A percentile compares a stretch with the other conserved stretches of the same genome.
Evolutionary conservation across 257 asterid genomes (phyloP).

Genomic region (Ophiorrhiza pumila): DNA sequence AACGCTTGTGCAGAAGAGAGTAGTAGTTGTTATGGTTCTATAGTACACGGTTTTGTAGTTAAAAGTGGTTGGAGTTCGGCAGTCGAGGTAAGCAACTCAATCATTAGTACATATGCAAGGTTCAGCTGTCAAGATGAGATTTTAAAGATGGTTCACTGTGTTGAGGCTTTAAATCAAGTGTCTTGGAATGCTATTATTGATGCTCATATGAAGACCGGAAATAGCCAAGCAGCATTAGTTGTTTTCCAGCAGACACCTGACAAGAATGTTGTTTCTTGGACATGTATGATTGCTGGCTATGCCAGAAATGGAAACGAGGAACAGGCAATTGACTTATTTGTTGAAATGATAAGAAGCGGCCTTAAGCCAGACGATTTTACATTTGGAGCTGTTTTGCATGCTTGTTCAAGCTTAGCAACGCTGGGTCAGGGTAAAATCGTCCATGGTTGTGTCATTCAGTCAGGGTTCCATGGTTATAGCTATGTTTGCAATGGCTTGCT

Average conservation of each 20-base stretch:
- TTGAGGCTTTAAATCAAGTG: slow-evolving; percentile 36
- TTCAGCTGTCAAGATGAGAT: slow-evolving; percentile 43
- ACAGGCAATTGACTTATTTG: slow-evolving; percentile 38
- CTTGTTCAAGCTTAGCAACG: slow-evolving; percentile 46
- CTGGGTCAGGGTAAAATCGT: slow-evolving; percentile 35
- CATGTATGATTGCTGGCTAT: slow-evolving; percentile 60
- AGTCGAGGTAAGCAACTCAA: slow-evolving; percentile 60
- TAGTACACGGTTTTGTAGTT: slow-evolving; percentile 45
- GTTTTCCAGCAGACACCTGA: slow-evolving; percentile 39
- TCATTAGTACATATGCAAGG: slow-evolving; percentile 51
- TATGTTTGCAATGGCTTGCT: slow-evolving; percentile 38
- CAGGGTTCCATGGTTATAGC: slow-evolving; percentile 38
- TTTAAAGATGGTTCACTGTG: slow-evolving; percentile 36
- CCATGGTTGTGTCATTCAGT: slow-evolving; percentile 42
- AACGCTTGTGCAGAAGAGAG: slow-evolving; percentile 48
- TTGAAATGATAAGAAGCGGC: slow-evolving; percentile 32
- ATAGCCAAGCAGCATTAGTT: slow-evolving; percentile 37
- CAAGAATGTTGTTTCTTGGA: slow-evolving; percentile 62
- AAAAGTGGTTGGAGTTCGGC: slow-evolving; percentile 63
- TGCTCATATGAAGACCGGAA: slow-evolving; percentile 68
- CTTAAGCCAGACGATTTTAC: slow-evolving; percentile 55
- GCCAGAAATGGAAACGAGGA: slow-evolving; percentile 55
- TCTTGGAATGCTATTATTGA: slow-evolving; percentile 63
- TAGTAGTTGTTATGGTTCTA: slow-evolving; percentile 32
- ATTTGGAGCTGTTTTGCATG: slow-evolving; percentile 66